phyloP scores from a whole-genome alignment of 805 yeast species.

The Candida ortonii region DNA sequence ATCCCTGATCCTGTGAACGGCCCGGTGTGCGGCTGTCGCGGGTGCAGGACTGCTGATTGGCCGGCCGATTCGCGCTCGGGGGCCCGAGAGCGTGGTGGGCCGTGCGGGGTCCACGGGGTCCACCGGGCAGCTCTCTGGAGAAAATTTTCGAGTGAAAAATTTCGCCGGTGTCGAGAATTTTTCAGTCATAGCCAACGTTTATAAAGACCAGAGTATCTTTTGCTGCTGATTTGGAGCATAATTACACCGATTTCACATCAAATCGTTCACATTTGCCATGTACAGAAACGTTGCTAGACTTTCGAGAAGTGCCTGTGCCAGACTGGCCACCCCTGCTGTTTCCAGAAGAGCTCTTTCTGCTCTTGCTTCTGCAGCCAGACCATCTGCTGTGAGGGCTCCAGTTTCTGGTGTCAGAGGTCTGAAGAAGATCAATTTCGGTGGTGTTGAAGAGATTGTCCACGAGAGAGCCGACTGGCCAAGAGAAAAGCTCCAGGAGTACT shows the following conservation, averaged over 20 bases:
- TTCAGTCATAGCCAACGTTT: slow-evolving; percentile 4
- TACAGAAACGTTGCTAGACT: slow-evolving; percentile 49
- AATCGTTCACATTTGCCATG: slow-evolving; percentile 23
- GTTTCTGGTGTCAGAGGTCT: slow-evolving; percentile 78
- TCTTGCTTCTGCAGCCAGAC: slow-evolving; percentile 46
- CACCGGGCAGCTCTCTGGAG: slow-evolving; percentile 1
- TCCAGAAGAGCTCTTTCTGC: slow-evolving; percentile 60
- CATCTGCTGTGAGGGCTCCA: slow-evolving; percentile 40
- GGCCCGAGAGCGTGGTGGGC: slow-evolving; percentile 1
- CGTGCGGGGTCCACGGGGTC: neutral
- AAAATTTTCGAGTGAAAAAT: slow-evolving; percentile 1
- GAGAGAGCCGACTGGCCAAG: slow-evolving; percentile 99
- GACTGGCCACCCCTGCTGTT: slow-evolving; percentile 40
- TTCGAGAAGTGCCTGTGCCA: slow-evolving; percentile 44
- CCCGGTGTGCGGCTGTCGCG: too few relatives aligned
- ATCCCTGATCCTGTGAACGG: too few relatives aligned
- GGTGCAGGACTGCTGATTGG: slow-evolving; percentile 7
- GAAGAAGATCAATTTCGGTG: slow-evolving; percentile 96
- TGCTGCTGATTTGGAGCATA: too few relatives aligned
- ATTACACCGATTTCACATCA: neutral
- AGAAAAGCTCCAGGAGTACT: slow-evolving; percentile 92
- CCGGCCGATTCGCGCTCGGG: neutral
- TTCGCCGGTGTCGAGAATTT: slow-evolving; percentile 3
- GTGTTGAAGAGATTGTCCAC: slow-evolving; percentile 91
- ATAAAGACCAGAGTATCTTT: slow-evolving; percentile 1